Conservation (phyloP, 768 basidiomycete genomes). For the Leccinum uliginosum region DNA sequence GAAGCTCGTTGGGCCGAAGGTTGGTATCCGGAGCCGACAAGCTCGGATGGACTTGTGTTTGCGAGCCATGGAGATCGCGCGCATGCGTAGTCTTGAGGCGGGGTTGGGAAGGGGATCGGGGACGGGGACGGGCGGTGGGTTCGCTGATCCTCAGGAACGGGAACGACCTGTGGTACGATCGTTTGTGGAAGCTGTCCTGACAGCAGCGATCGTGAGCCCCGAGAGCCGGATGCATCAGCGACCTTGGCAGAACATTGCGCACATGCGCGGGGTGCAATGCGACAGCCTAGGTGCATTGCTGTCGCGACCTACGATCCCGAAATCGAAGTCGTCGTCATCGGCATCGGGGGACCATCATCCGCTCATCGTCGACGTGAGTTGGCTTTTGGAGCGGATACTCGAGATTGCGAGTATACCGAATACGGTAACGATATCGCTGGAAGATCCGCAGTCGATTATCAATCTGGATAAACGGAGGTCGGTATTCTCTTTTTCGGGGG, state of each 20-base stretch:
- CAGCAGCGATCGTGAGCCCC: constrained; percentile 71
- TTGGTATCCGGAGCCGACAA: constrained; percentile 63
- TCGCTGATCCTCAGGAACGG: constrained; percentile 44
- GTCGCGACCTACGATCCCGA: constrained; percentile 43
- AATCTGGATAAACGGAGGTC: constrained; percentile 84
- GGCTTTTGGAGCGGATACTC: constrained; percentile 77
- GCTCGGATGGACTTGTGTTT: constrained; percentile 70
- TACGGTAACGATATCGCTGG: constrained; percentile 50
- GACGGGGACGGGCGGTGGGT: constrained; percentile 7
- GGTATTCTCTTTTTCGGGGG: constrained; percentile 11
- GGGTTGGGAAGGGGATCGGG: constrained; percentile 1
- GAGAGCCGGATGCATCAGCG: constrained; percentile 75
- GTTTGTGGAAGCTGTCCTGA: constrained; percentile 73
- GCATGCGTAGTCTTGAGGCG: constrained; percentile 52
- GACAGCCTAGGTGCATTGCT: constrained; percentile 61
- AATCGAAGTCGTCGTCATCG: constrained; percentile 27
- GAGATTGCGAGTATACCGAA: constrained; percentile 77
- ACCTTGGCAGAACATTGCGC: constrained; percentile 75
- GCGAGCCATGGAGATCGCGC: constrained; percentile 69
- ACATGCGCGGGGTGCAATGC: constrained; percentile 53
- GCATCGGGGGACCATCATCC: constrained; percentile 36
- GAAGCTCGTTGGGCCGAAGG: constrained; percentile 57
- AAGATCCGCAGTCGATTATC: constrained; percentile 56
- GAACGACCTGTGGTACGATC: constrained; percentile 68
- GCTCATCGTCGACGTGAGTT: constrained; percentile 73